Evolutionary conservation across 139 green algal genomes (phyloP).

Genomic region (Bryopsis sp.): DNA sequence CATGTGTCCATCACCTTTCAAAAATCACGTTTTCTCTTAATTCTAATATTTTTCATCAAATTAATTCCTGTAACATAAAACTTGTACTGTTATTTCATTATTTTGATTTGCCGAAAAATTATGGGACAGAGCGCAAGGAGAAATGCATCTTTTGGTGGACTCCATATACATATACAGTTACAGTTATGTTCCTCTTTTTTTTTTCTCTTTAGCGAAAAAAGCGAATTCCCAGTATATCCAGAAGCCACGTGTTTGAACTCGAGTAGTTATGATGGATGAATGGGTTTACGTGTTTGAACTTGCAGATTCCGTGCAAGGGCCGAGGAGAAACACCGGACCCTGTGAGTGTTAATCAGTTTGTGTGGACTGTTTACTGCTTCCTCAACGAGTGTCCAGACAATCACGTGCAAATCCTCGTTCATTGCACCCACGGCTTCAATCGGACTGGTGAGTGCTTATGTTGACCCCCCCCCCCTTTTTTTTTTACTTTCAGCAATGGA

Average conservation of each 20-base stretch:
- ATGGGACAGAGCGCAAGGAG: neutral
- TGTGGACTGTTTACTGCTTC: conserved; percentile 49
- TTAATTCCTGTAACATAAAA: no score
- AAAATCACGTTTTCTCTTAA: no score
- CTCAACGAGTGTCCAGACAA: conserved; percentile 15
- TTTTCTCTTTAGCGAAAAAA: no score
- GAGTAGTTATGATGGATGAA: no score
- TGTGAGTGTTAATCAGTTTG: conserved; percentile 68
- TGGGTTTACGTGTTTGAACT: conserved; percentile 9
- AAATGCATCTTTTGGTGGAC: no score
- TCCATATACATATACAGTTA: no score
- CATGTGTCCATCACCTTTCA: conserved; percentile 1
- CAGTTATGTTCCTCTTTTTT: no score
- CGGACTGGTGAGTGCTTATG: conserved; percentile 70
- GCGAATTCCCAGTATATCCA: no score
- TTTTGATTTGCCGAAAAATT: neutral
- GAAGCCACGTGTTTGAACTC: no score
- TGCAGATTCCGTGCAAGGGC: conserved; percentile 70
- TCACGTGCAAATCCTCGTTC: conserved; percentile 57
- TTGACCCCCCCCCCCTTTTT: no score
- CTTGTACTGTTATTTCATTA: neutral
- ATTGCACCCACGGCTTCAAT: conserved; percentile 99
- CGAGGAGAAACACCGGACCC: conserved; percentile 60
- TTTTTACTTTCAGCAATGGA: no score
- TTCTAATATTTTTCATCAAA: no score